Conservation (phyloP, 805 yeast genomes). For the Suhomyces emberorum region DNA sequence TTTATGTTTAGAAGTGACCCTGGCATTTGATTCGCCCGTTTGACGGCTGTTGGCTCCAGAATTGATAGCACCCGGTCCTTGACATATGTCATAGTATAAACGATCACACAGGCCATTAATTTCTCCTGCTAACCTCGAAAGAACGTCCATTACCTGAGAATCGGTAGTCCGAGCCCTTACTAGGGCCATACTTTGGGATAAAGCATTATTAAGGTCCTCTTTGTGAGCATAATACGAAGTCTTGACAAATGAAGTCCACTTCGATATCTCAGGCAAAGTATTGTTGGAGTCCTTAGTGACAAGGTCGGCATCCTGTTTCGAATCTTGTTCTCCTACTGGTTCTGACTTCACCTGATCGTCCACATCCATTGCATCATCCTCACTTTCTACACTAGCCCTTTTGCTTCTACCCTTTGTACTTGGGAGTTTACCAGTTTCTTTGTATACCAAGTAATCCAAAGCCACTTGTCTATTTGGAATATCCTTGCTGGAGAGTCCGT, state of each 20-base stretch:
- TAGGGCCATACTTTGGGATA: conserved; percentile 2
- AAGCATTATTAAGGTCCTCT: conserved; percentile 3
- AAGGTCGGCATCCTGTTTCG: background rate
- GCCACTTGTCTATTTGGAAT: conserved; percentile 13
- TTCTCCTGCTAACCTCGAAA: conserved; percentile 2
- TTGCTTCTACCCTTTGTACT: background rate
- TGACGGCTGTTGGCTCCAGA: background rate
- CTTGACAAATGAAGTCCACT: conserved; percentile 1
- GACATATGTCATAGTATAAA: conserved; percentile 3
- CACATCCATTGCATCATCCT: background rate
- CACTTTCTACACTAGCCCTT: background rate
- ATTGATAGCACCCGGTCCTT: conserved; percentile 1
- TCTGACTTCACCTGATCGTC: background rate
- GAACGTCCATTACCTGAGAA: conserved; percentile 3
- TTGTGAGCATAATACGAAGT: conserved; percentile 1
- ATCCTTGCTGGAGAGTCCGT: conserved; percentile 11
- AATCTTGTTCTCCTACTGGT: background rate
- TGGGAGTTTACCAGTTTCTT: conserved; percentile 9
- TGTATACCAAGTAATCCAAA: conserved; percentile 11
- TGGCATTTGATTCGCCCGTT: no score
- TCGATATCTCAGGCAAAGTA: no score
- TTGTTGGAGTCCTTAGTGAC: conserved; percentile 1
- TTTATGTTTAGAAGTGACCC: background rate
- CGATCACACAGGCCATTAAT: conserved; percentile 4
- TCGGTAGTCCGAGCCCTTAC: background rate